Base-by-base conservation (phyloP, 495 filamentous ascomycete genomes). In the Penicillium lagena region DNA sequence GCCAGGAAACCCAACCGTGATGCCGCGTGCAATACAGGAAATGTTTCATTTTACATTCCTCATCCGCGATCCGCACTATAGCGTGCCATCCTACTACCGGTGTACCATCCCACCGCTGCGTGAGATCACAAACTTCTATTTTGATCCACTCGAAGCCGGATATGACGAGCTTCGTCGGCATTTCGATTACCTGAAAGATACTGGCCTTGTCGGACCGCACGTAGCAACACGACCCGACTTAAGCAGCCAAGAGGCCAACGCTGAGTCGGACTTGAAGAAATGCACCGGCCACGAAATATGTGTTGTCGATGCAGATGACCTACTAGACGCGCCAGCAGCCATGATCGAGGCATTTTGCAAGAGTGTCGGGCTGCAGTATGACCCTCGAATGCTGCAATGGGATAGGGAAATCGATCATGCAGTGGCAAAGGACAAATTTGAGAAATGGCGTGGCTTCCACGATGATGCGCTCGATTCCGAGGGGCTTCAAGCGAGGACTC, bases 401-500 rank as follows among this genome's bases (percentile, higher is more conserved):
- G 82, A 86, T 35, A 80, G 78, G 29, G 80, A 81, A 49, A 80
- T 80, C 39, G 80, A 83, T 37, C 80, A 91, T 45, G 42, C 65
- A 37, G 55, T 67, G 39, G 90, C 86, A 1, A 71, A 68, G 41
- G 75, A 77, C 41, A 76, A 76, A 13, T 98, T 98, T 68, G 87
- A 87, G 67, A 98, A 98, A 68, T 98, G 93, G 93, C 81, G 80
- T 42, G 93, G 90, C 0, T 98, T 96, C 62, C 93, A 97, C 57
- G 86, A 97, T 40, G 91, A 96, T 72, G 93, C 88, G 12, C 86
- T 97, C 49, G 68, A 83, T 40, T 90, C 85, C 49, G 82, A 71
- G 38, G 80, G 78, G 34, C 63, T 98, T 50, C 82, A 80, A 52
- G 77, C 87, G 12, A 69, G 89, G 58, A 58, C 55, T 35, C 78